These are phyloP conservation scores for Suillus decipiens DNA, from an alignment of 768 basidiomycete genomes.

Conservation along the genomic window DNA sequence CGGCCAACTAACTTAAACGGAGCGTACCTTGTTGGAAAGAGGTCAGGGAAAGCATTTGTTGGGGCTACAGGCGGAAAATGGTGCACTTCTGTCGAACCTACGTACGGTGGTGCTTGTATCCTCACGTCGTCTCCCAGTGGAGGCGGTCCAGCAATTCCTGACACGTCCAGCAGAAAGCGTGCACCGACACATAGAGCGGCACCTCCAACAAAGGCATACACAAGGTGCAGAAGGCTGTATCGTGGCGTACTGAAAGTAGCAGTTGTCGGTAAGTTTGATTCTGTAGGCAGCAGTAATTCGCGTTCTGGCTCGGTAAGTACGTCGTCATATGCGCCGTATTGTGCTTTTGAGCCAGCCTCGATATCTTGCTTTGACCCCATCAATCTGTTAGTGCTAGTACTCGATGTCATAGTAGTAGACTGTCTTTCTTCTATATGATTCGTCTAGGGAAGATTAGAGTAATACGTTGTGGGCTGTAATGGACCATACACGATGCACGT, in stretches of 20 bases:
- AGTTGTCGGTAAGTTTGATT: background rate
- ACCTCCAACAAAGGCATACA: conserved; percentile 56
- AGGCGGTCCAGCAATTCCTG: conserved; percentile 36
- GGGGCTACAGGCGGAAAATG: conserved; percentile 72
- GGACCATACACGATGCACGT: background rate
- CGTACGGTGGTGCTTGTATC: conserved; percentile 61
- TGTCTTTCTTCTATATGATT: background rate
- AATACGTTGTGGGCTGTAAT: background rate
- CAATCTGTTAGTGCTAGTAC: background rate
- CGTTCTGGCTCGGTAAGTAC: conserved; percentile 1
- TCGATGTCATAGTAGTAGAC: background rate
- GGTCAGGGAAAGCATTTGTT: conserved; percentile 68
- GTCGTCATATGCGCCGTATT: background rate
- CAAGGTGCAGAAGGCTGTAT: conserved; percentile 36
- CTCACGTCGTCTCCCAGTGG: conserved; percentile 22
- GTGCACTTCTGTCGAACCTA: conserved; percentile 71
- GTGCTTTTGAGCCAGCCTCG: background rate
- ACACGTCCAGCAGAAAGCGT: conserved; percentile 50
- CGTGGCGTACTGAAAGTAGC: conserved; percentile 20
- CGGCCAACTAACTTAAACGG: background rate
- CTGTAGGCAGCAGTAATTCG: background rate
- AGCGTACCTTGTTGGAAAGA: conserved; percentile 64
- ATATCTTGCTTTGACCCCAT: conserved; percentile 2
- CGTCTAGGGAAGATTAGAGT: background rate
- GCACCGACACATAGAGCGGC: conserved; percentile 48